Evolutionary conservation across 2,329 filamentous ascomycete species (phyloP).

Genomic region (Phyllosticta ampelicida): DNA sequence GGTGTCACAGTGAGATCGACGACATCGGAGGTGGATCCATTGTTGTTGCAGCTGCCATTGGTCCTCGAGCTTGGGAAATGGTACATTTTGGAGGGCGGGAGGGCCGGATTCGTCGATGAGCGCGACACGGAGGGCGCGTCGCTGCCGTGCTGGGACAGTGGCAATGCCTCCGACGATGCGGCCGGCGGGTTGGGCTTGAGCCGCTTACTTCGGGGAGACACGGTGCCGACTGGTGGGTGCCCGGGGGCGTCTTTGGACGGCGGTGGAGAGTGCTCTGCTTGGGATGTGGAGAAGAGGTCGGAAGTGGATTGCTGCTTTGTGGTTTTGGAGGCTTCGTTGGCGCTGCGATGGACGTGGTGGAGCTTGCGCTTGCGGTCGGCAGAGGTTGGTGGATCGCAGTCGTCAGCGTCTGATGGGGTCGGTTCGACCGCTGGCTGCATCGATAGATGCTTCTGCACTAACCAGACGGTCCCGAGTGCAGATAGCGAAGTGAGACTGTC

Average conservation of each 20-base stretch:
- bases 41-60: slow-evolving; percentile 12
- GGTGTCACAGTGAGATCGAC: slow-evolving; percentile 36
- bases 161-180: background rate
- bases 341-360: slow-evolving; percentile 3
- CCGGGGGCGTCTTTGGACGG: slow-evolving; percentile 14
- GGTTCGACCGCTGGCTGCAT: slow-evolving; percentile 9
- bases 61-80: slow-evolving; percentile 30
- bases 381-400: slow-evolving; percentile 1
- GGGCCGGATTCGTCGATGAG: slow-evolving; percentile 12
- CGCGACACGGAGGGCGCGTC: slow-evolving; percentile 13
- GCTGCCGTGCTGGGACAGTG: slow-evolving; percentile 19
- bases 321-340: slow-evolving; percentile 5
- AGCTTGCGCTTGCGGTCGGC: slow-evolving; percentile 12
- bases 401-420: slow-evolving; percentile 6
- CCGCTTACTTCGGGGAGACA: slow-evolving; percentile 32
- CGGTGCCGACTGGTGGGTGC: background rate
- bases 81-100: slow-evolving; percentile 41
- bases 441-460: background rate
- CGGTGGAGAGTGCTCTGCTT: slow-evolving; percentile 16
- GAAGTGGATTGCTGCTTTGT: slow-evolving; percentile 33
- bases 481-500: slow-evolving; percentile 62
- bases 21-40: slow-evolving; percentile 13
- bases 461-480: slow-evolving; percentile 62
- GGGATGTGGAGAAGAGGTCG: slow-evolving; percentile 31
- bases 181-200: slow-evolving; percentile 12